These are phyloP conservation scores for Trichoderma atroviride DNA, from an alignment of 2,329 filamentous ascomycete species.

Conservation along the genomic window DNA sequence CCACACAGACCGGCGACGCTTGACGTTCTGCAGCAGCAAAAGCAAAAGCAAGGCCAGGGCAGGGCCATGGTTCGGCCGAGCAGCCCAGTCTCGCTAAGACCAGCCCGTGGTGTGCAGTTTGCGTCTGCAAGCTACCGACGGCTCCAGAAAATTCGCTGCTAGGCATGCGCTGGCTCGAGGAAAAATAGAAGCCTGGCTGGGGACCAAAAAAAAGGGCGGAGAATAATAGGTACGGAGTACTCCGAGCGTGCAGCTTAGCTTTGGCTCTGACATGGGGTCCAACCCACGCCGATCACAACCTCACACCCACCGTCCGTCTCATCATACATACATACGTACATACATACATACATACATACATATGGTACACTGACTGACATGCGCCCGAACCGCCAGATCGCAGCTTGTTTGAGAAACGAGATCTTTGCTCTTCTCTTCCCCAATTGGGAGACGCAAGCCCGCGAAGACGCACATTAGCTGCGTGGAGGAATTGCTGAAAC, in stretches of 20 bases:
- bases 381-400: neutral
- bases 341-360: neutral
- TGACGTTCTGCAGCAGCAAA: neutral
- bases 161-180: neutral
- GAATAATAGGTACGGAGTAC: constrained; percentile 12
- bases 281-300: constrained; percentile 24
- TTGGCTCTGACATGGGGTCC: constrained; percentile 17
- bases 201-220: neutral
- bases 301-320: constrained; percentile 10
- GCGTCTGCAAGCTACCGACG: constrained; percentile 1
- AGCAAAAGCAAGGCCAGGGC: neutral
- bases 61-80: constrained; percentile 19
- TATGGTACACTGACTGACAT: neutral
- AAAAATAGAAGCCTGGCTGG: neutral
- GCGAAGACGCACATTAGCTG: constrained; percentile 4
- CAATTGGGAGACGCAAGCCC: neutral
- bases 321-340: neutral
- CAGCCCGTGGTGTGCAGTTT: neutral
- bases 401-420: neutral
- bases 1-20: neutral
- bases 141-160: neutral
- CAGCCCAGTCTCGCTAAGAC: constrained; percentile 15
- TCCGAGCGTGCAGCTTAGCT: neutral
- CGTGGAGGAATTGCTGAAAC: neutral
- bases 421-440: neutral